Percentiles rank a stretch among this genome's conserved stretches.
Conservation (phyloP, 805 yeast species). For the Candida tibetensis region DNA sequence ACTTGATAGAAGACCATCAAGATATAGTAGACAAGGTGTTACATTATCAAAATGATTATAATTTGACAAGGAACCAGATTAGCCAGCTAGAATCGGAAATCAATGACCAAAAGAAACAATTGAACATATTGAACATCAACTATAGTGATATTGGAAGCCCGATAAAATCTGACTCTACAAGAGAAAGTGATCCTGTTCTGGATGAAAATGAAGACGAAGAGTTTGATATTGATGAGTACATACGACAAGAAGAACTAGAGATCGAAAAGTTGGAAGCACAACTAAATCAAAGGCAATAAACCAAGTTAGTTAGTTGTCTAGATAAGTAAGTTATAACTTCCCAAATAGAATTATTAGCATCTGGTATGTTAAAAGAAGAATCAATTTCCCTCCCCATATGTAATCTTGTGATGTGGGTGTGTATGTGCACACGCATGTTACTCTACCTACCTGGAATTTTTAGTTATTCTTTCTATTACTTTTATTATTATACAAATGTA, state of each 20-base stretch:
- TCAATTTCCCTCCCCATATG: too few relatives aligned
- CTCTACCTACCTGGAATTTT: too few relatives aligned
- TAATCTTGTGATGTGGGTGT: too few relatives aligned
- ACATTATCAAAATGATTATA: slow-evolving; percentile 40
- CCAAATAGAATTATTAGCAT: too few relatives aligned
- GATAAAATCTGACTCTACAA: slow-evolving; percentile 6
- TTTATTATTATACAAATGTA: slow-evolving; percentile 7
- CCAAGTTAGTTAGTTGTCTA: too few relatives aligned
- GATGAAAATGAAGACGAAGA: slow-evolving; percentile 12
- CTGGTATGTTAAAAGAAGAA: too few relatives aligned
- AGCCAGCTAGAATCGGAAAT: slow-evolving; percentile 41
- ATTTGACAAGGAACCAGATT: slow-evolving; percentile 35
- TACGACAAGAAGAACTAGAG: slow-evolving; percentile 45
- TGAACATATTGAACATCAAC: slow-evolving; percentile 32
- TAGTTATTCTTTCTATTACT: slow-evolving; percentile 3
- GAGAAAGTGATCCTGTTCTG: slow-evolving; percentile 8
- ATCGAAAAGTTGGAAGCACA: slow-evolving; percentile 41
- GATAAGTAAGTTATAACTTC: too few relatives aligned
- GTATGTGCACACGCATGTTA: too few relatives aligned
- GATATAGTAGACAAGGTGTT: slow-evolving; percentile 25
- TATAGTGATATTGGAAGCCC: slow-evolving; percentile 19
- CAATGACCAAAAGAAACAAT: slow-evolving; percentile 42
- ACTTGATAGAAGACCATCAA: slow-evolving; percentile 20
- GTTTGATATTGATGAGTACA: slow-evolving; percentile 37
- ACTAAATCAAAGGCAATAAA: slow-evolving; percentile 17